These are phyloP conservation scores for Tricladium varicosporioides DNA, from an alignment of 2,329 filamentous ascomycete species.

Conservation along the genomic window DNA sequence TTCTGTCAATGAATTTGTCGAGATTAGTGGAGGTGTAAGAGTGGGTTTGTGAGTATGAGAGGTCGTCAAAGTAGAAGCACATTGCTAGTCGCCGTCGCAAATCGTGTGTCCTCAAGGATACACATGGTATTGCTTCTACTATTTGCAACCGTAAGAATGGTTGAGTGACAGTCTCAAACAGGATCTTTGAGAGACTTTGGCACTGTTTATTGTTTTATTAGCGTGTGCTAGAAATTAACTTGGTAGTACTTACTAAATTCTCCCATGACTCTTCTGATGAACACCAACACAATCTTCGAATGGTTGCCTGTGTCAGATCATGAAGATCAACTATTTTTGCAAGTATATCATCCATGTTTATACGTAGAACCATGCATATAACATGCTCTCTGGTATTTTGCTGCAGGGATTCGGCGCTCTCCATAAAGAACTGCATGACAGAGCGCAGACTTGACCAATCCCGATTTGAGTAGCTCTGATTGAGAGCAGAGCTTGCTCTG, in stretches of 20 bases:
- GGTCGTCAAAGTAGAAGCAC: constrained; percentile 57
- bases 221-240: not conserved
- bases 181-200: constrained; percentile 43
- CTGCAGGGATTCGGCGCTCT: constrained; percentile 28
- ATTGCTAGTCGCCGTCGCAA: constrained; percentile 66
- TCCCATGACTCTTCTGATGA: constrained; percentile 40
- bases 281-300: constrained; percentile 44
- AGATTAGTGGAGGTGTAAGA: constrained; percentile 41
- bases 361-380: constrained; percentile 48
- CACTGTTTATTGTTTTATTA: constrained; percentile 41
- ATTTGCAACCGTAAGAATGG: constrained; percentile 54
- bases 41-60: constrained; percentile 39
- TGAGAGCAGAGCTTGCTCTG: constrained; percentile 15
- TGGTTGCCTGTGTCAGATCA: constrained; percentile 40
- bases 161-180: constrained; percentile 47
- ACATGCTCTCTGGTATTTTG: constrained; percentile 34
- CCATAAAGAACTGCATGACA: constrained; percentile 23
- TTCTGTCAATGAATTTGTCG: constrained; percentile 43
- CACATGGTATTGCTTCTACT: constrained; percentile 57
- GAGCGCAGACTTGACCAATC: constrained; percentile 29
- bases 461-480: constrained; percentile 23
- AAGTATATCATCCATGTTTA: constrained; percentile 54
- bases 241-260: constrained; percentile 35
- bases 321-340: constrained; percentile 43
- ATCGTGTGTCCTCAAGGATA: constrained; percentile 50